Conservation (phyloP, 495 filamentous ascomycete genomes). For the Aspergillus haitiensis region DNA sequence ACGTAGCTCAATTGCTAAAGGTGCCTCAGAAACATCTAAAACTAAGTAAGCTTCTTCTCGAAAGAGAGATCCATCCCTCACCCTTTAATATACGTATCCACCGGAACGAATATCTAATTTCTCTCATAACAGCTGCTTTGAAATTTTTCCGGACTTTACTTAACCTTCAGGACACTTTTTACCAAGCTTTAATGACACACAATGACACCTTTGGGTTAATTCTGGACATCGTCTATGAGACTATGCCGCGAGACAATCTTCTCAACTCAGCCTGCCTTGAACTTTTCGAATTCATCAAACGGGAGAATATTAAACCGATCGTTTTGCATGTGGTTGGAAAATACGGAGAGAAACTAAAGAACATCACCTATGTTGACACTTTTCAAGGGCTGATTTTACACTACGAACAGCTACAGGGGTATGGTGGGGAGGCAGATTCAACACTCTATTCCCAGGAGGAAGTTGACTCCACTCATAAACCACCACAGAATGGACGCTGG, state of each 20-base stretch:
- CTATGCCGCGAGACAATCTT: slow-evolving; percentile 94
- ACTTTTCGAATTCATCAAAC: slow-evolving; percentile 87
- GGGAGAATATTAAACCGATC: slow-evolving; percentile 78
- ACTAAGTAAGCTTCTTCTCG: slow-evolving; percentile 62
- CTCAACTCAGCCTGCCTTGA: slow-evolving; percentile 96
- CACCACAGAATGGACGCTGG: slow-evolving; percentile 67
- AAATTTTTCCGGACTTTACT: slow-evolving; percentile 94
- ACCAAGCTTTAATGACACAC: slow-evolving; percentile 81
- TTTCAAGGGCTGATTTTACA: slow-evolving; percentile 73
- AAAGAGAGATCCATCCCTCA: background rate
- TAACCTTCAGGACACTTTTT: slow-evolving; percentile 86
- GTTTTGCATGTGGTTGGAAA: slow-evolving; percentile 85
- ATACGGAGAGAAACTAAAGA: slow-evolving; percentile 76
- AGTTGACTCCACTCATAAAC: slow-evolving; percentile 49
- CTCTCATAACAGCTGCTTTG: slow-evolving; percentile 63
- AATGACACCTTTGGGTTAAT: slow-evolving; percentile 85
- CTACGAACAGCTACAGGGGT: slow-evolving; percentile 81
- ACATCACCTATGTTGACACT: slow-evolving; percentile 82
- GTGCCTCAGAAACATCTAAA: slow-evolving; percentile 93
- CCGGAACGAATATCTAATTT: slow-evolving; percentile 13
- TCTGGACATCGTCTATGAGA: slow-evolving; percentile 81
- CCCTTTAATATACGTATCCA: background rate
- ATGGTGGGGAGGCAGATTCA: slow-evolving; percentile 58
- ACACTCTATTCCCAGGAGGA: slow-evolving; percentile 52
- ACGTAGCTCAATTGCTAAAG: slow-evolving; percentile 78